A percentile compares a stretch with the other conserved stretches of the same genome.
These are phyloP conservation scores for Solanum habrochaites DNA, from an alignment of 257 asterid genomes.

Conservation along the genomic window DNA sequence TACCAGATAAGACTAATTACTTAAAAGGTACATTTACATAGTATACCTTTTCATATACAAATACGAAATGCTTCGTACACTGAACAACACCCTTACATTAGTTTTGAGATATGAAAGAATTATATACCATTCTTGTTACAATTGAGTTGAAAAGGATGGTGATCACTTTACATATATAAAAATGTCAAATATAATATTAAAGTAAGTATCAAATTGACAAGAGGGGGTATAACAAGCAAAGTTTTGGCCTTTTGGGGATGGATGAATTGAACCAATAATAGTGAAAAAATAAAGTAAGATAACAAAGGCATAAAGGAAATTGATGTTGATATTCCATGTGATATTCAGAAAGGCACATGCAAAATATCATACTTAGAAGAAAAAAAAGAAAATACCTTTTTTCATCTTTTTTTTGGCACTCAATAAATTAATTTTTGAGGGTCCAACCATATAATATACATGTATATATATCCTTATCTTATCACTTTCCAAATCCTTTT, in stretches of 20 bases:
- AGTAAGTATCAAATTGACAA: background rate
- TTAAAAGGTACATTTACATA: too few species aligned
- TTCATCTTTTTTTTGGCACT: background rate
- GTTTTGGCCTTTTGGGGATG: background rate
- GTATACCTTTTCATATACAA: too few species aligned
- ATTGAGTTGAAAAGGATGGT: background rate
- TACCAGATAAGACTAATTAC: too few species aligned
- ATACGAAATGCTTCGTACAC: background rate
- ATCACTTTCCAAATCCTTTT: conserved; percentile 5
- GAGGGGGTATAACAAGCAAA: background rate
- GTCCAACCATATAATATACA: conserved; percentile 1
- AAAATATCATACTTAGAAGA: background rate
- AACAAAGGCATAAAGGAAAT: conserved; percentile 17
- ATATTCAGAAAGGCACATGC: conserved; percentile 43
- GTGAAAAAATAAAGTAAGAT: background rate
- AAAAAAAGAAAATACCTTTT: background rate
- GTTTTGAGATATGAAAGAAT: background rate
- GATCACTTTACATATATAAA: background rate
- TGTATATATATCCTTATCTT: conserved; percentile 11
- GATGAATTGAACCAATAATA: conserved; percentile 19
- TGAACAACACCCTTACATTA: background rate
- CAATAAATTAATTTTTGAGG: conserved; percentile 15
- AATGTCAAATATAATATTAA: background rate
- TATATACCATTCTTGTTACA: background rate
- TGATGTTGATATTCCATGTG: conserved; percentile 27